Evolutionary conservation across 1,284 basidiomycete species (phyloP).

Genomic region (Cryptococcus deneoformans): DNA sequence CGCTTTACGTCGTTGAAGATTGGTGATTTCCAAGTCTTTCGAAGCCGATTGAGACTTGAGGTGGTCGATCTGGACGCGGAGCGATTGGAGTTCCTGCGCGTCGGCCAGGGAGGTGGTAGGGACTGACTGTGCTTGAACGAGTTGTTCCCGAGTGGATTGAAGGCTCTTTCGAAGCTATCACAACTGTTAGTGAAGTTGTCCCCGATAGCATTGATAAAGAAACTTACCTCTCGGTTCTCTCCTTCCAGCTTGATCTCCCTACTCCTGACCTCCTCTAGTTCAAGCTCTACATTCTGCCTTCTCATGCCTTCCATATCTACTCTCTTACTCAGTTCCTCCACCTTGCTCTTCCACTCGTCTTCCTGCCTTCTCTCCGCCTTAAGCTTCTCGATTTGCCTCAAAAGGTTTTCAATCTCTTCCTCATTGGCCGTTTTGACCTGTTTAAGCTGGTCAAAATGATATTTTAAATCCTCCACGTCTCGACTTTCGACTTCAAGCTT

Average conservation of each 20-base stretch:
- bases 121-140: conserved; percentile 3
- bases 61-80: no score
- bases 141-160: conserved; percentile 4
- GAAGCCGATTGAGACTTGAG: conserved; percentile 64
- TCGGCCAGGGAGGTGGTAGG: not conserved
- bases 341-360: conserved; percentile 9
- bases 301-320: conserved; percentile 11
- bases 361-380: conserved; percentile 9
- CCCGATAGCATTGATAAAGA: no score
- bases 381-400: conserved; percentile 9
- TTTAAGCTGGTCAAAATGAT: conserved; percentile 11
- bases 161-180: conserved; percentile 4
- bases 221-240: conserved; percentile 47
- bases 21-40: conserved; percentile 72
- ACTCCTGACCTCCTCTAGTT: conserved; percentile 5
- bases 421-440: conserved; percentile 20
- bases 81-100: conserved; percentile 29
- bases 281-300: not conserved
- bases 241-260: conserved; percentile 12
- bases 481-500: conserved; percentile 15
- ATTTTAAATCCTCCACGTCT: conserved; percentile 9
- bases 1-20: conserved; percentile 63
- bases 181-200: not conserved
- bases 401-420: conserved; percentile 19
- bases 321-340: conserved; percentile 14